Conservation (phyloP, 1,139 yeast species). For the Debaryomycetaceae sp. region DNA sequence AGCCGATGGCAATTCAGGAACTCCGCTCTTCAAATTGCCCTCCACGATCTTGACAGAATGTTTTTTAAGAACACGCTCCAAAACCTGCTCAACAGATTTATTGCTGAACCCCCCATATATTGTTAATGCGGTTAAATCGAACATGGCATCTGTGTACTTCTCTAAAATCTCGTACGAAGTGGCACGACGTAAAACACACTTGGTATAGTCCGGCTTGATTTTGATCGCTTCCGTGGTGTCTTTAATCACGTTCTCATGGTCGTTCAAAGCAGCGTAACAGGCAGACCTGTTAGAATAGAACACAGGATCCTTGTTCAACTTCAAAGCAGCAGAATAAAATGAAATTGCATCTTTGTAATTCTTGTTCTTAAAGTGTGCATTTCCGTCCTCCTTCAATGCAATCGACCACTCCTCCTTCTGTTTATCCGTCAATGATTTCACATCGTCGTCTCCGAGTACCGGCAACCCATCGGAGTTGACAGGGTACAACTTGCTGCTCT, state of each 20-base stretch:
- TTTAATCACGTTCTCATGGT: conserved; percentile 78
- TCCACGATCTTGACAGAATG: conserved; percentile 69
- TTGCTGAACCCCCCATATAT: conserved; percentile 76
- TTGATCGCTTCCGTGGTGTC: conserved; percentile 85
- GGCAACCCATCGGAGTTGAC: conserved; percentile 56
- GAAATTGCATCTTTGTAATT: conserved; percentile 70
- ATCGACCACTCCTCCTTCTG: conserved; percentile 70
- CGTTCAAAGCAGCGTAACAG: conserved; percentile 78
- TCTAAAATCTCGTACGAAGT: conserved; percentile 83
- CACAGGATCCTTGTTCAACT: conserved; percentile 75
- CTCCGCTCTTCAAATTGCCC: conserved; percentile 50
- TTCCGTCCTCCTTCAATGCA: conserved; percentile 87
- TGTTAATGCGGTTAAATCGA: conserved; percentile 84
- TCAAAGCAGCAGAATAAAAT: conserved; percentile 74
- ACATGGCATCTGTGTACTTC: conserved; percentile 78
- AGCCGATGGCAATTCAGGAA: conserved; percentile 73
- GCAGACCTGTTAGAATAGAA: conserved; percentile 95
- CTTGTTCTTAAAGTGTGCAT: conserved; percentile 68
- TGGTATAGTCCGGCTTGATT: conserved; percentile 84
- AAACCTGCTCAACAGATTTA: conserved; percentile 70
- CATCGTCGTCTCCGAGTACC: conserved; percentile 43
- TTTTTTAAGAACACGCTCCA: conserved; percentile 83
- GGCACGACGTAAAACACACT: conserved; percentile 77
- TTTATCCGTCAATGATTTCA: conserved; percentile 44
- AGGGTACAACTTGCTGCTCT: conserved; percentile 35